These are phyloP conservation scores for Saturnispora hagleri DNA, from an alignment of 805 yeast species.

Conservation along the genomic window DNA sequence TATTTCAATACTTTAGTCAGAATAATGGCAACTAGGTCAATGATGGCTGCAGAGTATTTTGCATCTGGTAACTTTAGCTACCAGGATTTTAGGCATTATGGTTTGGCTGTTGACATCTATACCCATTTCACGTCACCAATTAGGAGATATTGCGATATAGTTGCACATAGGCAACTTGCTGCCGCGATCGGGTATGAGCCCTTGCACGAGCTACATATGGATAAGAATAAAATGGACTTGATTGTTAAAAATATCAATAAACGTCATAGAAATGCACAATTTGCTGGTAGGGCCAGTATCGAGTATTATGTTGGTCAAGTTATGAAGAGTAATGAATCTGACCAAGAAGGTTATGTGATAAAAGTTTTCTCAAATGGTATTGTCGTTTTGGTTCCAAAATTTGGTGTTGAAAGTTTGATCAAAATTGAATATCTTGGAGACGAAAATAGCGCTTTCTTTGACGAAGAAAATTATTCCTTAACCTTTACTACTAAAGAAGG, in stretches of 20 bases:
- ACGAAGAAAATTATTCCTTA: conserved; percentile 71
- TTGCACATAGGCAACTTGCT: conserved; percentile 94
- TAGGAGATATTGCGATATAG: conserved; percentile 95
- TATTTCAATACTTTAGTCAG: conserved; percentile 89
- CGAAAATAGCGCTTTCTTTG: conserved; percentile 50
- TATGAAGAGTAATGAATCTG: conserved; percentile 72
- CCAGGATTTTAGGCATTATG: conserved; percentile 92
- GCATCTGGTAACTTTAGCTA: conserved; percentile 84
- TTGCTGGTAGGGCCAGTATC: conserved; percentile 96
- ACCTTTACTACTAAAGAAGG: conserved; percentile 40
- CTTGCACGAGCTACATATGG: conserved; percentile 72
- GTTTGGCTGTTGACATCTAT: conserved; percentile 93
- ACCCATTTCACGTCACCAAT: conserved; percentile 99
- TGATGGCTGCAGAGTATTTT: conserved; percentile 99
- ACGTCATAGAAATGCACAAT: conserved; percentile 95
- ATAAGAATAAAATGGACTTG: conserved; percentile 80
- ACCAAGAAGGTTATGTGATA: conserved; percentile 84
- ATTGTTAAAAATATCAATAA: conserved; percentile 83
- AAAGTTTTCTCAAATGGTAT: conserved; percentile 91
- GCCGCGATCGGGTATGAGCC: conserved; percentile 96
- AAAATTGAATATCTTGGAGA: conserved; percentile 70
- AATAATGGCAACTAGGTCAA: conserved; percentile 96
- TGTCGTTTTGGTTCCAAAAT: conserved; percentile 88
- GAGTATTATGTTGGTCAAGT: conserved; percentile 98
- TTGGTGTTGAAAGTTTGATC: conserved; percentile 91